These are phyloP conservation scores for Linanthus parryae DNA, from an alignment of 148 eudicot species.

Conservation along the genomic window DNA sequence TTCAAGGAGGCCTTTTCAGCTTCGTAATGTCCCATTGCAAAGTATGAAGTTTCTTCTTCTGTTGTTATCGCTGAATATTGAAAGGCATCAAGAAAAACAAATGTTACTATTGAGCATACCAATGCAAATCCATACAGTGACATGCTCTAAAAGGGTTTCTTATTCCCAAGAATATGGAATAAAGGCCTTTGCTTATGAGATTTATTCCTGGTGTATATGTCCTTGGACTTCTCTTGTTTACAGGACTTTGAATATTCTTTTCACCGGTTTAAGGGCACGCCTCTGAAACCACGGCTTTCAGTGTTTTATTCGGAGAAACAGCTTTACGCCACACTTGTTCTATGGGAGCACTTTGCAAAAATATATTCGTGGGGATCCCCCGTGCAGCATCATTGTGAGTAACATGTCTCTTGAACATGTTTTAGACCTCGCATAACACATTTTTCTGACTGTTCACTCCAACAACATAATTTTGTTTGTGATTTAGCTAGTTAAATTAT, in stretches of 20 bases:
- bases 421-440: too few species aligned
- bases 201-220: not conserved
- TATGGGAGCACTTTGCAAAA: slow-evolving; percentile 81
- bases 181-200: not conserved
- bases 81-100: too few species aligned
- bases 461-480: too few species aligned
- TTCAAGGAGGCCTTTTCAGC: too few species aligned
- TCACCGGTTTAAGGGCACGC: slow-evolving; percentile 71
- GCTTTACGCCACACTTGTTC: slow-evolving; percentile 83
- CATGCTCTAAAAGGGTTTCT: not conserved
- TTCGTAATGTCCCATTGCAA: not conserved
- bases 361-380: slow-evolving; percentile 45
- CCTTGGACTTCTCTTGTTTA: not conserved
- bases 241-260: not conserved
- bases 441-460: too few species aligned
- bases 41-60: not conserved
- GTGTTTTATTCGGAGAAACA: slow-evolving; percentile 85
- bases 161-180: not conserved
- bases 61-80: too few species aligned
- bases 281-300: slow-evolving; percentile 77
- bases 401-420: too few species aligned
- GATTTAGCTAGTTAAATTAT: too few species aligned
- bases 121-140: not conserved
- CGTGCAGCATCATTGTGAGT: slow-evolving; percentile 56
- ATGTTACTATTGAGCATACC: not conserved